Base-by-base conservation (phyloP, 306 rosid genomes). In the Malus fusca region DNA sequence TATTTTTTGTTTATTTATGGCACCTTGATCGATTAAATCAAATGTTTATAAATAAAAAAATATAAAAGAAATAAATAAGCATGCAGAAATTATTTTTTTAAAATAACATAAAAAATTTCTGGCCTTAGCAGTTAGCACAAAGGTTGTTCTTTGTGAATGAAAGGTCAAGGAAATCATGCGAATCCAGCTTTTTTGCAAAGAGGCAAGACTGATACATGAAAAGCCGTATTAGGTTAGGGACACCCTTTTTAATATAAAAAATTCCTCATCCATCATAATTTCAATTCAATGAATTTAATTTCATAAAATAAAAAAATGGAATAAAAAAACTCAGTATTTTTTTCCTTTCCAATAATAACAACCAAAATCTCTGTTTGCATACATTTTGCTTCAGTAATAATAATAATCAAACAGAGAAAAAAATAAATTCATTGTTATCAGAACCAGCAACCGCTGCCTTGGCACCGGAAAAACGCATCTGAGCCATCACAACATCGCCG, bases 341-440 rank as follows among this genome's bases (percentile, higher is more conserved):
- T 7, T n/a, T 56, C 14, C 25, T n/a, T 56, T 56, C 62, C 25
- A 6, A 5, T 0, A 13, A 61, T 13, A 3, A 61, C 0, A 5
- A 26, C 67, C 4, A 23, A 55, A 67, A 37, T 10, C 23, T 21
- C 26, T 30, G 15, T 26, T 21, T 31, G 10, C 8, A 11, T 1
- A 18, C 18, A 48, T 19, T 42, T 55, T 28, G 62, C 8, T 4
- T 35, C 15, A 35, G 44, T 1, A 18, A 13, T 3, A 23, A 43
- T n/a, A 12, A 55, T 44, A 4, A 15, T 33, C 86, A 89, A 59
- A 87, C 86, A 14, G 89, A 89, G 82, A 74, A 88, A 31, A 91
- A 87, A 83, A 91, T 84, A 37, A 84, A 75, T 46, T 91, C 93
- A 3, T 63, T 23, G 22, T 71, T 59, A 28, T 69, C 84, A 17